phyloP scores from a whole-genome alignment of 208 protist species.

The Porcisia hertigi region DNA sequence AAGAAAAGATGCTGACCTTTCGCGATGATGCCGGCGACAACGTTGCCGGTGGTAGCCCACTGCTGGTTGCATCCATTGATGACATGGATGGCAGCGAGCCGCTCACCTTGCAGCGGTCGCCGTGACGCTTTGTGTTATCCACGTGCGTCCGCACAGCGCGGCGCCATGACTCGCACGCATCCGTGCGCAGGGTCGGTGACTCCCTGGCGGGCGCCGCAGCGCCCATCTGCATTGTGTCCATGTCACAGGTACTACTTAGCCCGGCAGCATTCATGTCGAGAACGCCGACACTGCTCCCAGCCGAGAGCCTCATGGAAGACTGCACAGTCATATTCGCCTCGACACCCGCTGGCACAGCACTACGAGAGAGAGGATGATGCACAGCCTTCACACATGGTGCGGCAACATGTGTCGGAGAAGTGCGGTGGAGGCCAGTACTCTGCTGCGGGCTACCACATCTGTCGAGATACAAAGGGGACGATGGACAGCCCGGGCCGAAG shows the following conservation, averaged over 20 bases:
- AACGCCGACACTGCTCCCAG: neutral
- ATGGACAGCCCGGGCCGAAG: neutral
- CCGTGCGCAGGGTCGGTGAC: constrained; percentile 3
- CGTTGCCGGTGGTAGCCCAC: neutral
- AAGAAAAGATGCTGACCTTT: neutral
- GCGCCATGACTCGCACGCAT: constrained; percentile 15
- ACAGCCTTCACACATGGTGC: too few species aligned
- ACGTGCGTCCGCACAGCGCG: constrained; percentile 9
- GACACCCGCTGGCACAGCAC: neutral
- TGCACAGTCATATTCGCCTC: neutral
- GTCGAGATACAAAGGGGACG: neutral
- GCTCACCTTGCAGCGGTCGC: neutral
- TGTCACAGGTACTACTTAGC: neutral
- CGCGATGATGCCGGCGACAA: neutral
- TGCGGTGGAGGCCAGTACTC: neutral
- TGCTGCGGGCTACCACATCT: neutral
- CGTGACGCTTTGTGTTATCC: neutral
- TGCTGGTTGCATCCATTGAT: neutral
- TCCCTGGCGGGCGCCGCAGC: neutral
- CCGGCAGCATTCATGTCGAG: neutral
- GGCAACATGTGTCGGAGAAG: neutral
- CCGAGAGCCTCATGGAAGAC: neutral
- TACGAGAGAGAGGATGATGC: neutral
- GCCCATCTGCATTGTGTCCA: neutral
- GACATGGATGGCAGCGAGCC: neutral